A percentile compares a stretch with the other conserved stretches of the same genome.
Conservation (phyloP, 2,329 filamentous ascomycete species). For the Cyphellophora europaea region DNA sequence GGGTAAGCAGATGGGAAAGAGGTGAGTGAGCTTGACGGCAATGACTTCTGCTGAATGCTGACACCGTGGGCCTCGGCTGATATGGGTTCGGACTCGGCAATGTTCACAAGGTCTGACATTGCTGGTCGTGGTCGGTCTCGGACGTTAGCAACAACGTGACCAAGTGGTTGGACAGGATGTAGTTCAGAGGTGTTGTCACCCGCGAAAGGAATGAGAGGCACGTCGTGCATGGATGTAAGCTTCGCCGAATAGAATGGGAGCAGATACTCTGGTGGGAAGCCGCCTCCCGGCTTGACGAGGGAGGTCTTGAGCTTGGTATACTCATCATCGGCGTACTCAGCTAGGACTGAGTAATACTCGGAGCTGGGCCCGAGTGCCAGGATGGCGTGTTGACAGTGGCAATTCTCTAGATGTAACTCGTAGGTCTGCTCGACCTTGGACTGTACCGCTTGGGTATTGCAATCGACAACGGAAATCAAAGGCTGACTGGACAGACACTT, state of each 20-base stretch:
- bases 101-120: no score
- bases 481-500: constrained; percentile 9
- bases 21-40: no score
- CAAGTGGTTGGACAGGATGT: no score
- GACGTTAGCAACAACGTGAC: no score
- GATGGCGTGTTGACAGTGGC: constrained; percentile 14
- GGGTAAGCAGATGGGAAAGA: no score
- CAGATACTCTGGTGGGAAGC: constrained; percentile 6
- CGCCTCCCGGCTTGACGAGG: constrained; percentile 5
- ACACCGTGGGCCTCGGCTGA: no score
- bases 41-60: no score
- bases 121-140: no score
- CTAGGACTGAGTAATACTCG: constrained; percentile 12
- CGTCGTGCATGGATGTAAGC: no score
- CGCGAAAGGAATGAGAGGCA: no score
- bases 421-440: constrained; percentile 10
- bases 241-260: constrained; percentile 12
- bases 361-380: constrained; percentile 11
- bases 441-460: constrained; percentile 8
- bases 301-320: constrained; percentile 14
- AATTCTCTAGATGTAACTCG: constrained; percentile 15
- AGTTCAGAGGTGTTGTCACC: no score
- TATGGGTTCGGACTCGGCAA: no score
- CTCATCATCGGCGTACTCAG: constrained; percentile 13
- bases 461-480: constrained; percentile 11